phyloP scores from a whole-genome alignment of 768 basidiomycete genomes.

The Phaeotremella skinneri region DNA sequence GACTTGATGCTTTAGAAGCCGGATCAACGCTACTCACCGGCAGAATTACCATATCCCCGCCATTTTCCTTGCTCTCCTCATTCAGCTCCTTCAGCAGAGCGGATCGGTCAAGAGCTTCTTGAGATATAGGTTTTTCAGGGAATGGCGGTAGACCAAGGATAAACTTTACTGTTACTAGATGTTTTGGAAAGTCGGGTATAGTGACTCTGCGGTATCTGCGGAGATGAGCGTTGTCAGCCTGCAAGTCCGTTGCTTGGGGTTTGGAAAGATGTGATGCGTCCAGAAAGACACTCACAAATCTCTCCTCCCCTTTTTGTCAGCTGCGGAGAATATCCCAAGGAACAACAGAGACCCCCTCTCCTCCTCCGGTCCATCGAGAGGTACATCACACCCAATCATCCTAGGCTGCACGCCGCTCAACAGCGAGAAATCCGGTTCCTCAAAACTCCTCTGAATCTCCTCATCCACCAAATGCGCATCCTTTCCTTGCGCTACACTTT shows the following conservation, averaged over 20 bases:
- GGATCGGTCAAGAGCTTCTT: constrained; percentile 30
- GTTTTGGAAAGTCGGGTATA: constrained; percentile 47
- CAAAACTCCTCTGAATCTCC: constrained; percentile 50
- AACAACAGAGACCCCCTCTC: constrained; percentile 48
- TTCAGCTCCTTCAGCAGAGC: constrained; percentile 27
- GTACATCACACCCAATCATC: constrained; percentile 50
- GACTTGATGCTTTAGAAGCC: background rate
- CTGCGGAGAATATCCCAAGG: constrained; percentile 50
- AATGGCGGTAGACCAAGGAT: constrained; percentile 48
- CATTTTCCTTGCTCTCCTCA: constrained; percentile 43
- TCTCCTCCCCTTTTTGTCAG: constrained; percentile 45
- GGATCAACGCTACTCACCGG: constrained; percentile 28
- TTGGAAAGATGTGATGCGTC: background rate
- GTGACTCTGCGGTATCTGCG: constrained; percentile 44
- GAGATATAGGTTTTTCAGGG: constrained; percentile 38
- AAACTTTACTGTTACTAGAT: constrained; percentile 51
- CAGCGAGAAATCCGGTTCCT: constrained; percentile 52
- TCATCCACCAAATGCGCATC: constrained; percentile 40
- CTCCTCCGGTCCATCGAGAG: constrained; percentile 20
- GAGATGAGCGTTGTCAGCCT: background rate
- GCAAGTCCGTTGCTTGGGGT: constrained; percentile 1
- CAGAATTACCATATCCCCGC: constrained; percentile 48
- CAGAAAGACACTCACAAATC: constrained; percentile 37
- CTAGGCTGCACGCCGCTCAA: constrained; percentile 48
- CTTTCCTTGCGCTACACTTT: constrained; percentile 38